A percentile compares a stretch with the other conserved stretches of the same genome.
Evolutionary conservation across 2,329 filamentous ascomycete species (phyloP).

Genomic region (Teratosphaeria viscida): DNA sequence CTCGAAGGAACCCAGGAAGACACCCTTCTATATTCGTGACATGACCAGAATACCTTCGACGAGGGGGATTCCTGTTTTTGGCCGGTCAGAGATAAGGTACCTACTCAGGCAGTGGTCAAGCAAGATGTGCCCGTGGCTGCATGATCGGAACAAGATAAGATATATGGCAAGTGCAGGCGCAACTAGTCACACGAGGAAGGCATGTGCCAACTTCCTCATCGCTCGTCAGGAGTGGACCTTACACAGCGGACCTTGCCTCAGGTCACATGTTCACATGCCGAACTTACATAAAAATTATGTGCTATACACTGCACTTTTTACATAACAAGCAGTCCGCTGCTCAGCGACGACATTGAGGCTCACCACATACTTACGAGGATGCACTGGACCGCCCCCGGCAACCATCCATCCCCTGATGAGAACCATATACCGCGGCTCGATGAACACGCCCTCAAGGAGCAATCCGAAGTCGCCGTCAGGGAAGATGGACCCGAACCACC

Average conservation of each 20-base stretch:
- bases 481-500: not conserved
- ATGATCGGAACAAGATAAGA: not conserved
- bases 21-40: too few relatives aligned
- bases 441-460: not conserved
- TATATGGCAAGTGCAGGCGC: not conserved
- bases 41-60: too few relatives aligned
- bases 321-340: not conserved
- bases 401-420: not conserved
- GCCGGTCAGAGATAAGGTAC: too few relatives aligned
- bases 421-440: not conserved
- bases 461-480: not conserved
- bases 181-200: not conserved
- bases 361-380: not conserved
- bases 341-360: not conserved
- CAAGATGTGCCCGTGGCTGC: not conserved
- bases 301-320: not conserved
- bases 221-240: not conserved
- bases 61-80: too few relatives aligned
- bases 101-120: not conserved
- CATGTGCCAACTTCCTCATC: not conserved
- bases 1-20: too few relatives aligned
- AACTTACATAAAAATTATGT: not conserved
- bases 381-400: not conserved
- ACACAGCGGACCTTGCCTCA: not conserved
- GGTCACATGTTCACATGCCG: not conserved